These are phyloP conservation scores for Naganishia sp. DNA, from an alignment of 1,284 basidiomycete genomes.

Conservation along the genomic window DNA sequence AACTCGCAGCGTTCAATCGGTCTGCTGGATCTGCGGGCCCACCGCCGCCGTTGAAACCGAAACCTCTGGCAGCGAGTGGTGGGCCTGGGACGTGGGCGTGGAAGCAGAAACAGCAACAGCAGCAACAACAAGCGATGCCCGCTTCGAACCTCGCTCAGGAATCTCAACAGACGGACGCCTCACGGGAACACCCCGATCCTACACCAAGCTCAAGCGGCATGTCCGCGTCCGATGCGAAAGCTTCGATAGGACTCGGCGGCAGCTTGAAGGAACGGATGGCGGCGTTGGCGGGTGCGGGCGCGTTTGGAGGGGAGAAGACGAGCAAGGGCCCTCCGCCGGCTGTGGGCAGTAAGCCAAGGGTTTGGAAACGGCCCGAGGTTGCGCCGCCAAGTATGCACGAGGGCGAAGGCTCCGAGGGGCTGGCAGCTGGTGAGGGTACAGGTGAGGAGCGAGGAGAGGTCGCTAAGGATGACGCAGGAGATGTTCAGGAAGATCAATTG, in stretches of 20 bases:
- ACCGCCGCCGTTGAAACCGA: constrained; percentile 64
- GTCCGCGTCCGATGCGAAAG: constrained; percentile 80
- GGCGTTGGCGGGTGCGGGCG: constrained; percentile 73
- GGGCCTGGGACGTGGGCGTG: constrained; percentile 57
- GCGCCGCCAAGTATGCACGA: constrained; percentile 37
- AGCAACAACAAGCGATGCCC: not conserved
- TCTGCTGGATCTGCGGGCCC: constrained; percentile 46
- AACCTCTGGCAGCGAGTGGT: constrained; percentile 58
- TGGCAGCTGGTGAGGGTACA: constrained; percentile 14
- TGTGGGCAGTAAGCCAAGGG: constrained; percentile 65
- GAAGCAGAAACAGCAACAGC: constrained; percentile 46
- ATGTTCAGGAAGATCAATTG: constrained; percentile 51
- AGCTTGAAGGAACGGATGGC: constrained; percentile 91
- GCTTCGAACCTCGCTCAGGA: constrained; percentile 22
- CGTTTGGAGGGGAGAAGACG: constrained; percentile 56
- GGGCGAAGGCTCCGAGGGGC: no score
- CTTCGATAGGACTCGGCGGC: constrained; percentile 66
- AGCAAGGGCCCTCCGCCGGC: constrained; percentile 61
- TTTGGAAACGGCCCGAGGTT: constrained; percentile 66
- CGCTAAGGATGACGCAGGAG: constrained; percentile 45
- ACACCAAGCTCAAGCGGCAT: constrained; percentile 54
- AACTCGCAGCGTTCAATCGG: constrained; percentile 54
- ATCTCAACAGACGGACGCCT: constrained; percentile 32
- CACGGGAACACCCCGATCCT: not conserved
- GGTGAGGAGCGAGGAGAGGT: constrained; percentile 30